phyloP scores from a whole-genome alignment of 768 basidiomycete species.

The Leccinum variicolor region DNA sequence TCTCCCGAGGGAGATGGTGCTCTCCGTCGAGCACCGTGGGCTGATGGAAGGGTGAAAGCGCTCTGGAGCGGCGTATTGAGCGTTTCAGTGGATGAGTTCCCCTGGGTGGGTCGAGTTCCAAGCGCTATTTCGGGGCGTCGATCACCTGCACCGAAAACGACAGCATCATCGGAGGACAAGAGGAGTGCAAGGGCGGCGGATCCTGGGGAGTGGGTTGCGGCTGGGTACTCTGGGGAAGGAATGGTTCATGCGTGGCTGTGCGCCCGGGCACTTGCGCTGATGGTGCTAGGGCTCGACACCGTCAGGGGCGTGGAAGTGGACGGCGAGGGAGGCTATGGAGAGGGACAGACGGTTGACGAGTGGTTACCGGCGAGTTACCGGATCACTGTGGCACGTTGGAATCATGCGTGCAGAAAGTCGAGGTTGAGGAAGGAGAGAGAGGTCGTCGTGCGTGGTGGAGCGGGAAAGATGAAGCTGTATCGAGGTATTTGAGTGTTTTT shows the following conservation, averaged over 20 bases:
- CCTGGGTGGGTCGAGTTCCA: slow-evolving; percentile 72
- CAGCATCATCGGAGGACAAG: slow-evolving; percentile 2
- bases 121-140: slow-evolving; percentile 42
- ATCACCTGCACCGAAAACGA: slow-evolving; percentile 9
- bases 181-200: slow-evolving; percentile 8
- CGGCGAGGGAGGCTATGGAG: slow-evolving; percentile 20
- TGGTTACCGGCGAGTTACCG: slow-evolving; percentile 25
- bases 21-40: slow-evolving; percentile 29
- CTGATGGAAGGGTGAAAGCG: slow-evolving; percentile 46
- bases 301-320: slow-evolving; percentile 5
- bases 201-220: slow-evolving; percentile 69
- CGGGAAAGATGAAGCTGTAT: slow-evolving; percentile 27
- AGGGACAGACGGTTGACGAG: slow-evolving; percentile 19
- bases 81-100: slow-evolving; percentile 55
- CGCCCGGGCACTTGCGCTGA: slow-evolving; percentile 53
- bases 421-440: neutral
- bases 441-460: slow-evolving; percentile 13
- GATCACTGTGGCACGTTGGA: slow-evolving; percentile 14
- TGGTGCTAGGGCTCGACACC: slow-evolving; percentile 48
- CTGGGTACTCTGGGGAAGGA: slow-evolving; percentile 70
- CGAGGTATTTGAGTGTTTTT: slow-evolving; percentile 2
- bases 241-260: slow-evolving; percentile 72
- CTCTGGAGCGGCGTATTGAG: slow-evolving; percentile 66
- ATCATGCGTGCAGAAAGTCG: slow-evolving; percentile 1
- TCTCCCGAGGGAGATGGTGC: slow-evolving; percentile 5